Conservation (phyloP, 331 rosid species). For the Phaseolus coccineus region DNA sequence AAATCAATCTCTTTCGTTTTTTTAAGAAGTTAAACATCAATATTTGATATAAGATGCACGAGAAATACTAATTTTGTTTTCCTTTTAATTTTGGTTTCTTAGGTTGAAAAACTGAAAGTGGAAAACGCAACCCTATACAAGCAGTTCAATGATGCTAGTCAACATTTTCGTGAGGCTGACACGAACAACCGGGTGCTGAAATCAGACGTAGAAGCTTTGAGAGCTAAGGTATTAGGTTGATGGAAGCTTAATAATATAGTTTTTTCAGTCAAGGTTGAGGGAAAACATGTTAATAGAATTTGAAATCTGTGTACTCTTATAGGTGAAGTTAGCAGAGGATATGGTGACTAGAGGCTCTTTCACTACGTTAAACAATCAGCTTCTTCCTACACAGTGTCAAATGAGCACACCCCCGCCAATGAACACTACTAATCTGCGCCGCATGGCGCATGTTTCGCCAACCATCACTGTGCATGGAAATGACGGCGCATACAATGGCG, state of each 20-base stretch:
- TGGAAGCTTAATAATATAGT: background rate
- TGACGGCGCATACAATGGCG: slow-evolving; percentile 54
- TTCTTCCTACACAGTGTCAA: slow-evolving; percentile 68
- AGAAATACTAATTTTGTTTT: background rate
- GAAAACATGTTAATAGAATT: background rate
- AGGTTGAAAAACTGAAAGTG: slow-evolving; percentile 73
- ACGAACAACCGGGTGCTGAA: slow-evolving; percentile 79
- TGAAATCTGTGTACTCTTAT: background rate
- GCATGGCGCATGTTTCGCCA: slow-evolving; percentile 67
- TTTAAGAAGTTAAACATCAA: slow-evolving; percentile 12
- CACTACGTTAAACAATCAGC: slow-evolving; percentile 59
- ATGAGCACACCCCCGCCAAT: slow-evolving; percentile 54
- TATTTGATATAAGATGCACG: background rate
- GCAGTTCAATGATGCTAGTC: slow-evolving; percentile 67
- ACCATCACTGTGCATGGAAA: slow-evolving; percentile 65
- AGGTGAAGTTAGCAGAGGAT: slow-evolving; percentile 97
- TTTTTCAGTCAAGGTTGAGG: background rate
- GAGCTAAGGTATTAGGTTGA: slow-evolving; percentile 76
- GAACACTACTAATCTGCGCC: slow-evolving; percentile 38
- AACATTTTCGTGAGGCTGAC: slow-evolving; percentile 78
- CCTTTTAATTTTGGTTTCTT: slow-evolving; percentile 16
- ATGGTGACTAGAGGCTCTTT: slow-evolving; percentile 83
- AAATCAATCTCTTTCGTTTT: background rate
- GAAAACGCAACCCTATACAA: slow-evolving; percentile 66
- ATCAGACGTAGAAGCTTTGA: slow-evolving; percentile 89